These are phyloP conservation scores for Hygrocybe punicea DNA, from an alignment of 768 basidiomycete genomes.

Conservation along the genomic window DNA sequence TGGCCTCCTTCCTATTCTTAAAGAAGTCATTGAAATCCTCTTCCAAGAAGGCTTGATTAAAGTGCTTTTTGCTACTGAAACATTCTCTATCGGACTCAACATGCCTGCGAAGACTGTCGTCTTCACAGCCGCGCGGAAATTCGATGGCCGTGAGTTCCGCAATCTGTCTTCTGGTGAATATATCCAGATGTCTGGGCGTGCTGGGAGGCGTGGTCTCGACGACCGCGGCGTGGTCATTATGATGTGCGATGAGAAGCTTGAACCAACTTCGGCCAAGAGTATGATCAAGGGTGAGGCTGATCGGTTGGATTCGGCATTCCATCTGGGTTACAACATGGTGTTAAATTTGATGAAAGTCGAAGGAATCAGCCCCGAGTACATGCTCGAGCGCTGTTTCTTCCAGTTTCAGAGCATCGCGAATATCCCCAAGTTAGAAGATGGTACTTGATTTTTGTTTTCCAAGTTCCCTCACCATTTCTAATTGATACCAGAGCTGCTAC, in stretches of 20 bases:
- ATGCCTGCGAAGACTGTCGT: conserved; percentile 99
- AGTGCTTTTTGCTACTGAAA: conserved; percentile 97
- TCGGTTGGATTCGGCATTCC: conserved; percentile 95
- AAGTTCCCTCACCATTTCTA: background rate
- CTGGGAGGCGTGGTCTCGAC: conserved; percentile 93
- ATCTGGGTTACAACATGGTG: conserved; percentile 98
- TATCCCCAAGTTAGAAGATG: conserved; percentile 81
- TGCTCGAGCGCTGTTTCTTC: conserved; percentile 97
- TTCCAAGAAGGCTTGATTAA: conserved; percentile 99
- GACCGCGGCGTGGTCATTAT: conserved; percentile 99
- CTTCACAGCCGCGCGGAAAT: conserved; percentile 92
- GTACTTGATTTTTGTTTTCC: conserved; percentile 42
- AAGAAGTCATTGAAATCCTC: conserved; percentile 98
- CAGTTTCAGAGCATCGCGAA: conserved; percentile 95
- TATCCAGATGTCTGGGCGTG: conserved; percentile 99
- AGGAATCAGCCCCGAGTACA: conserved; percentile 95
- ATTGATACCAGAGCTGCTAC: conserved; percentile 57
- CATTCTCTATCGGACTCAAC: conserved; percentile 95
- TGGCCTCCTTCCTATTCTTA: conserved; percentile 92
- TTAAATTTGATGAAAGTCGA: conserved; percentile 98
- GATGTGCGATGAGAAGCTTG: conserved; percentile 99
- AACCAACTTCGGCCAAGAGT: conserved; percentile 83
- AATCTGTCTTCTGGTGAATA: conserved; percentile 95
- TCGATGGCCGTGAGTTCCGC: conserved; percentile 92
- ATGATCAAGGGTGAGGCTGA: conserved; percentile 99